These are phyloP conservation scores for Xylaria telfairii DNA, from an alignment of 495 filamentous ascomycete species.

Conservation along the genomic window DNA sequence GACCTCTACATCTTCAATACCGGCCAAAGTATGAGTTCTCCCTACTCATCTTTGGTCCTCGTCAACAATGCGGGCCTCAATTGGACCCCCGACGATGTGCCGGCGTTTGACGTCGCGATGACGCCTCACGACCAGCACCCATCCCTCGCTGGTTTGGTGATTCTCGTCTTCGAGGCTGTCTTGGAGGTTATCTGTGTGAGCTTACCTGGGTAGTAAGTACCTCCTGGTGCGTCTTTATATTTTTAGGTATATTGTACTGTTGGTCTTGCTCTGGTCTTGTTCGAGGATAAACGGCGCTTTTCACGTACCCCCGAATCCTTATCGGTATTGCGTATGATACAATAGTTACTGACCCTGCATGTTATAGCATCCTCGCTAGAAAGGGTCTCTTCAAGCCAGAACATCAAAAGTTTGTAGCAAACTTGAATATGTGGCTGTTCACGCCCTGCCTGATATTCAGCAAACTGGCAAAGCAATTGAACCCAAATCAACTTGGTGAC, in stretches of 20 bases:
- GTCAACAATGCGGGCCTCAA: conserved; percentile 53
- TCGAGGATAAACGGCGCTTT: not conserved
- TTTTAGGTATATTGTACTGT: not conserved
- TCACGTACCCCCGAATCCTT: not conserved
- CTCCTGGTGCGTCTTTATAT: not conserved
- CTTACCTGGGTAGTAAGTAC: conserved; percentile 76
- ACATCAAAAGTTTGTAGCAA: conserved; percentile 93
- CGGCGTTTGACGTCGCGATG: conserved; percentile 25
- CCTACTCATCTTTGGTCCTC: conserved; percentile 70
- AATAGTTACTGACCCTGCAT: not conserved
- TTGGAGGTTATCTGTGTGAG: conserved; percentile 95
- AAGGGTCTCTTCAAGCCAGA: conserved; percentile 92
- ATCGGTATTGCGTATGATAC: not conserved
- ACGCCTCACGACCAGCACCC: conserved; percentile 57
- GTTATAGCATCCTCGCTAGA: conserved; percentile 69
- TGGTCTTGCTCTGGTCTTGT: not conserved
- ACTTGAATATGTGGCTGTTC: conserved; percentile 91
- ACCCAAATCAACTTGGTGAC: conserved; percentile 84
- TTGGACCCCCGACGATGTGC: conserved; percentile 41
- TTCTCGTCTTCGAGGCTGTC: conserved; percentile 95
- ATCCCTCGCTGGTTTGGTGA: conserved; percentile 73
- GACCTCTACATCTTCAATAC: not conserved
- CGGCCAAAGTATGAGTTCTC: conserved; percentile 49
- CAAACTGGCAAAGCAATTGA: conserved; percentile 95
- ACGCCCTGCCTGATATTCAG: conserved; percentile 98